Conservation (phyloP, 495 filamentous ascomycete species). For the Penicillium tannophilum region DNA sequence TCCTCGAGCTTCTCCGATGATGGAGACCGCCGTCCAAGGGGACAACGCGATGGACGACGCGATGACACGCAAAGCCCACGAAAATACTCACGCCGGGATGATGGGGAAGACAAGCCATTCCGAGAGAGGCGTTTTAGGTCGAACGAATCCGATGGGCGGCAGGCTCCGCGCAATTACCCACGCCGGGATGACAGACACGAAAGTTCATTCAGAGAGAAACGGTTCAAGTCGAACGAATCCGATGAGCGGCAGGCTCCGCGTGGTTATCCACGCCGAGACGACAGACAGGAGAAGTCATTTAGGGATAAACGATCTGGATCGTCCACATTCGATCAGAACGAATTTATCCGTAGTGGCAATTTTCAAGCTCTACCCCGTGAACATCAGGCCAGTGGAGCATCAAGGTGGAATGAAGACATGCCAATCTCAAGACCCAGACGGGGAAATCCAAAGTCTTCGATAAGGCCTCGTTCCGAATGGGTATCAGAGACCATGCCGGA, state of each 20-base stretch:
- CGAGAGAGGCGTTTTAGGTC: neutral
- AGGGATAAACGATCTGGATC: neutral
- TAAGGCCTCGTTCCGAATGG: conserved; percentile 24
- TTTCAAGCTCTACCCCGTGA: conserved; percentile 34
- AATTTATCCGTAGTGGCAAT: conserved; percentile 39
- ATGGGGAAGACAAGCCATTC: neutral
- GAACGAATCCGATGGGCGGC: neutral
- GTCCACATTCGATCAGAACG: conserved; percentile 33
- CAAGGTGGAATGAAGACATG: conserved; percentile 10
- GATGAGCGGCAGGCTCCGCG: neutral
- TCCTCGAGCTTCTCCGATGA: conserved; percentile 1
- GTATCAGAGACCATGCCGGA: conserved; percentile 37
- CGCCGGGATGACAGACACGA: conserved; percentile 1
- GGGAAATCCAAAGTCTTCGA: conserved; percentile 8
- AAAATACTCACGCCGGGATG: neutral
- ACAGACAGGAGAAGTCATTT: neutral
- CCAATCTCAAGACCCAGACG: neutral
- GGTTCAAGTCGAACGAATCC: neutral
- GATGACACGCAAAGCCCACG: neutral
- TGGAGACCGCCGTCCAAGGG: conserved; percentile 2
- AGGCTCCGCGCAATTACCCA: neutral
- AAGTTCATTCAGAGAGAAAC: neutral
- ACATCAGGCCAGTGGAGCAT: conserved; percentile 20
- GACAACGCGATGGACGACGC: conserved; percentile 4
- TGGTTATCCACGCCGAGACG: neutral